Base-by-base conservation (phyloP, 2,329 filamentous ascomycete genomes). In the Clonostachys byssicola region DNA sequence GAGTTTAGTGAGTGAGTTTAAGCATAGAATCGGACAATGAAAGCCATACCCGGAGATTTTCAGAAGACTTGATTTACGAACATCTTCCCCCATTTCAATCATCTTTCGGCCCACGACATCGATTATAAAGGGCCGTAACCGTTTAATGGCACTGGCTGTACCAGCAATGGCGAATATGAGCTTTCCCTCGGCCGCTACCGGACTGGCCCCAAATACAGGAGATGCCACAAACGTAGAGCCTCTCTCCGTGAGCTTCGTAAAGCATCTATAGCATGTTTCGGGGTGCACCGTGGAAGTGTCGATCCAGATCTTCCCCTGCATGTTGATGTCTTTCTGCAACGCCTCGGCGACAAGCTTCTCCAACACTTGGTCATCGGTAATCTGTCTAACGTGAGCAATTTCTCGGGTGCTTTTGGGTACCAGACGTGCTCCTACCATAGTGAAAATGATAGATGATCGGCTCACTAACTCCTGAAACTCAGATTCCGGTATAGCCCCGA, bases 221-320 rank as follows among this genome's bases (percentile, higher is more conserved):
- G 65, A 62, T 0, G 73, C 66, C 23, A 77, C 56, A 42, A 75
- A 75, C 5, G 49, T 47, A 4, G 62, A 68, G 0, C 60, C 61
- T 12, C 48, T 52, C 6, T 49, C 53, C 0, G 47, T 43, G 1
- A 78, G 52, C 1, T 55, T 56, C 1, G 46, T 42, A 1, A 64
- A 49, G 1, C 63, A 57, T 6, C 51, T 49, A 1, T 56, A 51
- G 0, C 72, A 68, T 0, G 72, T 72, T 7, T 65, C 57, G 0
- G 74, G 74, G 46, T 76, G 72, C 2, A 78, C 67, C 1, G 75
- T 78, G 1, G 74, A 76, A 0, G 73, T 75, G 49, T 79, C 75
- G n/a, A 73, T 60, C 9, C 77, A 51, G 12, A 70, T 61, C 52
- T 77, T 78, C n/a, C 58, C 60, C 5, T 47, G 12, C 3, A 67